phyloP scores from a whole-genome alignment of 2,329 filamentous ascomycete species.

The Scleromitrula shiraiana region DNA sequence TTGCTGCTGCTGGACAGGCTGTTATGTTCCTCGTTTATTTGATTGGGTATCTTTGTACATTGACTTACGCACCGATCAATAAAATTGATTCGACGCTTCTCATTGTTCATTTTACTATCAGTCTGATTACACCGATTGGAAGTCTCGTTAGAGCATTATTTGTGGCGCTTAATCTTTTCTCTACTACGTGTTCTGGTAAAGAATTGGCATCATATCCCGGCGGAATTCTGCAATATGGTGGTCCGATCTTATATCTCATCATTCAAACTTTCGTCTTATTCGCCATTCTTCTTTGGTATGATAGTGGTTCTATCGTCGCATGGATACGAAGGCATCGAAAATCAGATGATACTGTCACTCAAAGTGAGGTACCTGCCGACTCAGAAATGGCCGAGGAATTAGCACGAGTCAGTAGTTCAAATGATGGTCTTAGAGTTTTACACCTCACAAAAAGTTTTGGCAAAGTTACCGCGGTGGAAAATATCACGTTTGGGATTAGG shows the following conservation, averaged over 20 bases:
- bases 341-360: constrained; percentile 9
- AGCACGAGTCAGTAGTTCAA: constrained; percentile 48
- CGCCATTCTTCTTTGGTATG: constrained; percentile 66
- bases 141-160: constrained; percentile 69
- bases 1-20: constrained; percentile 69
- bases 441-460: constrained; percentile 76
- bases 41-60: constrained; percentile 60
- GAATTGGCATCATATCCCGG: constrained; percentile 60
- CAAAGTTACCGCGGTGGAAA: constrained; percentile 72
- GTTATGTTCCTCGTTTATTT: constrained; percentile 64
- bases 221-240: constrained; percentile 67
- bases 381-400: constrained; percentile 59
- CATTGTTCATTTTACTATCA: constrained; percentile 68
- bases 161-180: constrained; percentile 75
- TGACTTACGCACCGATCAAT: constrained; percentile 66
- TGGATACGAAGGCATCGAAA: constrained; percentile 35
- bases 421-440: constrained; percentile 56
- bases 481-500: constrained; percentile 75
- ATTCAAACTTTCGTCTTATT: constrained; percentile 67
- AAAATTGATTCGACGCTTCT: constrained; percentile 59
- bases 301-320: constrained; percentile 61
- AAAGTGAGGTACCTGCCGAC: constrained; percentile 15
- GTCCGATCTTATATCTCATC: constrained; percentile 75
- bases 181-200: constrained; percentile 61
- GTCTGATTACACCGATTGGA: constrained; percentile 66